These are phyloP conservation scores for Knoxdaviesia proteae DNA, from an alignment of 2,329 filamentous ascomycete genomes.

Conservation along the genomic window DNA sequence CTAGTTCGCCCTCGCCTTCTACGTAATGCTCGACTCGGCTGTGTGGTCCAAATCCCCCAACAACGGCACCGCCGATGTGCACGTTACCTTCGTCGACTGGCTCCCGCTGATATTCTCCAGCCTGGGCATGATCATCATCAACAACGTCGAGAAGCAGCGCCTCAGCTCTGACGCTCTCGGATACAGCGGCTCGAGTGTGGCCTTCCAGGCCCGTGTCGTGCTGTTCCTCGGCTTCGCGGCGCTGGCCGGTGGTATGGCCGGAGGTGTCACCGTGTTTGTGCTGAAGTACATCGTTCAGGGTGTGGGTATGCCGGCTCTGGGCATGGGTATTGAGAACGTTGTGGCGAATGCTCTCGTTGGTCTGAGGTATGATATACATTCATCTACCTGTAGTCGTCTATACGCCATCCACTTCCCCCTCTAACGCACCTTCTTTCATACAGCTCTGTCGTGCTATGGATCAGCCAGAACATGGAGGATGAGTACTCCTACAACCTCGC, in stretches of 20 bases:
- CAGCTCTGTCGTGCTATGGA: slow-evolving; percentile 43
- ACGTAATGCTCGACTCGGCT: slow-evolving; percentile 45
- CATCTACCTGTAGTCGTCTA: neutral
- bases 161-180: slow-evolving; percentile 41
- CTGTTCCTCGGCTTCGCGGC: slow-evolving; percentile 46
- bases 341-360: slow-evolving; percentile 43
- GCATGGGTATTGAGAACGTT: slow-evolving; percentile 47
- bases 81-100: slow-evolving; percentile 51
- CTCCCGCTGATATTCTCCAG: slow-evolving; percentile 45
- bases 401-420: neutral
- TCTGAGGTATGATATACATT: slow-evolving; percentile 23
- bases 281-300: slow-evolving; percentile 40
- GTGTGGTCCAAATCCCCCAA: slow-evolving; percentile 41
- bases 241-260: slow-evolving; percentile 46
- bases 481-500: slow-evolving; percentile 49
- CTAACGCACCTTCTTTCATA: slow-evolving; percentile 5
- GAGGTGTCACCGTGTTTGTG: slow-evolving; percentile 46
- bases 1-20: slow-evolving; percentile 48
- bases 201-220: slow-evolving; percentile 48
- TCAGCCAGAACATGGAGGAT: slow-evolving; percentile 54
- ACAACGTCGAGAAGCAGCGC: slow-evolving; percentile 46
- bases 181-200: slow-evolving; percentile 40
- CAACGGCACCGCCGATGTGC: slow-evolving; percentile 36
- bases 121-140: slow-evolving; percentile 51
- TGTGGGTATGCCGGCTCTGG: slow-evolving; percentile 36